phyloP scores from a whole-genome alignment of 2,329 filamentous ascomycete genomes.

The Sphaerulina populicola region DNA sequence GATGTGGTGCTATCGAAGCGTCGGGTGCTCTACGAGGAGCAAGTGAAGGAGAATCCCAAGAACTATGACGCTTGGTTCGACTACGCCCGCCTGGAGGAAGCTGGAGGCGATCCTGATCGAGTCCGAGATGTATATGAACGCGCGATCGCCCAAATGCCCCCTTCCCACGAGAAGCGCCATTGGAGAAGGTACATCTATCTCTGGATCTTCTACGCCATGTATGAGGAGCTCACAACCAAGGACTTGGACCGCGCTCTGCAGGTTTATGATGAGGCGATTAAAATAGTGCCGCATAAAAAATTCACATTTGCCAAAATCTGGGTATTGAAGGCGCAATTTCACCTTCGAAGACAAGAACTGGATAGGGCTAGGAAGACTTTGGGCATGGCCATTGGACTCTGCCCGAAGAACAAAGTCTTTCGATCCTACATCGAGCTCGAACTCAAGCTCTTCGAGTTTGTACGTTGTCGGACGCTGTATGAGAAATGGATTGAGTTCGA shows the following conservation, averaged over 20 bases:
- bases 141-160: constrained; percentile 89
- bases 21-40: constrained; percentile 85
- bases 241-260: constrained; percentile 72
- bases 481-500: constrained; percentile 94
- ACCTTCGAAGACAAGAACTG: constrained; percentile 78
- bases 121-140: constrained; percentile 91
- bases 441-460: constrained; percentile 87
- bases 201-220: constrained; percentile 95
- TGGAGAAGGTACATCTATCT: constrained; percentile 97
- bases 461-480: constrained; percentile 81
- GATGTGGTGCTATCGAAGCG: constrained; percentile 93
- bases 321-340: constrained; percentile 88
- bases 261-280: constrained; percentile 82
- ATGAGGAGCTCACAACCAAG: constrained; percentile 80
- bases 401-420: constrained; percentile 92
- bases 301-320: constrained; percentile 98
- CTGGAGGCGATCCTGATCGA: constrained; percentile 69
- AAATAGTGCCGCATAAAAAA: constrained; percentile 84
- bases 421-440: constrained; percentile 89
- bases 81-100: constrained; percentile 83
- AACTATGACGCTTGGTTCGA: constrained; percentile 99
- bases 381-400: constrained; percentile 84
- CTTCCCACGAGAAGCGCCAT: constrained; percentile 91
- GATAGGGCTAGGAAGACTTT: constrained; percentile 76
- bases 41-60: constrained; percentile 85